Evolutionary conservation across 2,329 filamentous ascomycete species (phyloP), one percentile per base, ranked within the genome.

Genomic region (Albophoma yamanashiensis): DNA sequence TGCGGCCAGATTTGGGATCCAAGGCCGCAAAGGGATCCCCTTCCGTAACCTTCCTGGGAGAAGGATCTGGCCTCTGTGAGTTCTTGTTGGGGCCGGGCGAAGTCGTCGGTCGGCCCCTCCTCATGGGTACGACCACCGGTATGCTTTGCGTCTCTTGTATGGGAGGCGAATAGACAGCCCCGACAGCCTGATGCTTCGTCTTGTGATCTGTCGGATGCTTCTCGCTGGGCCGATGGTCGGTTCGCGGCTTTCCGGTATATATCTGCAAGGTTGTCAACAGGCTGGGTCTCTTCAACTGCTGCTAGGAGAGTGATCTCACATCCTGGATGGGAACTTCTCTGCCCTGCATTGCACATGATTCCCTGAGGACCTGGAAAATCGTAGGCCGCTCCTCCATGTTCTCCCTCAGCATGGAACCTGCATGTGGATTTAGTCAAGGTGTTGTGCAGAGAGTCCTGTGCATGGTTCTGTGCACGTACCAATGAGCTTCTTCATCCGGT

Each of bases 91-190:
- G 65, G 34, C 71, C 68, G 25, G 76, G 75, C 11, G 75, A 71
- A 20, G 76, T 69, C 6, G 72, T 73, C 31, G 79, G 75, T 22
- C 92, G 89, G 4, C 94, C 94, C 75, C 94, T 84, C 62, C 94
- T 85, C 94, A 97, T 97, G 0, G 93, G 94, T 43, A 89, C 87
- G 63, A 99, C 91, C 31, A 97, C 91, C 11, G 94, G 94, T 59
- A 97, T 86, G 11, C 82, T 78, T 65, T 88, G 84, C 59, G 89
- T 84, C 65, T 89, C 83, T 60, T 89, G 84, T 34, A 85, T 77
- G 2, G 88, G 86, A n/a, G 89, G 86, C 7, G 91, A 85, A 68
- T 93, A 93, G 20, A 92, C 87, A 14, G 93, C 88, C 11, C 93
- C 92, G 39, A 96, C 85, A 39, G 50, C 52, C 52, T 47, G 85